Base-by-base conservation (phyloP, 352 stramenopile genomes). In the Globisporangium barbulae region DNA sequence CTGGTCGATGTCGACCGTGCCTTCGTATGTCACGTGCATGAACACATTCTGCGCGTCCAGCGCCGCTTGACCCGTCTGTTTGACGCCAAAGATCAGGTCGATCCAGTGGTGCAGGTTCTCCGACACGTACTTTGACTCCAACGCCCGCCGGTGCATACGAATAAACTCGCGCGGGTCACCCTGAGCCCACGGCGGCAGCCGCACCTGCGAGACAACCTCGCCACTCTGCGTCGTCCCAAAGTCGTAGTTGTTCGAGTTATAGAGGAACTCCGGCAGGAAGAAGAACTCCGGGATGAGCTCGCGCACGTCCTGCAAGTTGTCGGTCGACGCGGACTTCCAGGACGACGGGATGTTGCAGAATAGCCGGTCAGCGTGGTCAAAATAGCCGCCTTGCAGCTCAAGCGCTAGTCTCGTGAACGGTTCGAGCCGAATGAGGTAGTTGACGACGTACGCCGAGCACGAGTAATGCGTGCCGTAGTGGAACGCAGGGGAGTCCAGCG, bases 381-480 rank as follows among this genome's bases (percentile, higher is more conserved):
- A 98, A 28, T 78, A 65, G 0, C 83, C 83, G 41, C 84, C 81
- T 54, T 93, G 84, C 3, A 93, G 60, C 48, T 93, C 84, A 5
- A 78, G 61, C 19, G 84, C 82, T 15, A 90, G 61, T 5, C 78
- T 70, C 17, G 89, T 90, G 60, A 92, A 98, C 0, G 94, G 94
- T 60, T 98, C 88, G 5, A 97, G 79, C 15, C 97, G 86, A 63
- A 99, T 88, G 41, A 99, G 79, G 65, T 98, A 99, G 74, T 98
- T 98, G 21, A 99, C 74, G 17, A 99, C 94, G 68, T 98, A 98
- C 19, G 86, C 97, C 28, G 96, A 96, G 53, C 91, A 97, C 30
- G 90, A 98, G 75, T 99, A 99, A 68, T 99, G 97, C 6, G 94
- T 99, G 5, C 97, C 97, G 68, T 98, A 99, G 67, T 99, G 92